These are phyloP conservation scores for Pulveroboletus sp. DNA, from an alignment of 768 basidiomycete species.

Conservation along the genomic window DNA sequence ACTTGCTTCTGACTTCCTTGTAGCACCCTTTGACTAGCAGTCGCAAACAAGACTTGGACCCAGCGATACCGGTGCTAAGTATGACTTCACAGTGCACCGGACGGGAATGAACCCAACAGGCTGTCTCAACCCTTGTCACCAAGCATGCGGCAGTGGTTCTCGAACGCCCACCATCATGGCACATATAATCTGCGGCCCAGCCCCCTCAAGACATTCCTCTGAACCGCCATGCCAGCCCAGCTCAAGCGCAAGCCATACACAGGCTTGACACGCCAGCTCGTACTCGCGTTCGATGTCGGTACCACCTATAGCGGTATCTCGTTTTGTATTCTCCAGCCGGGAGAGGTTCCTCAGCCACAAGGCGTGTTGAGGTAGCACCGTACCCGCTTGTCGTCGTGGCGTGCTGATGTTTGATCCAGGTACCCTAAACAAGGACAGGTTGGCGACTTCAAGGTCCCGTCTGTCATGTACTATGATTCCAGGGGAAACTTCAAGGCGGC, in stretches of 20 bases:
- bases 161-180: not conserved
- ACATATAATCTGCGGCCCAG: conserved; percentile 4
- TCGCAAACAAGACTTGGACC: not conserved
- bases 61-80: too few relatives aligned
- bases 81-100: too few relatives aligned
- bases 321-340: conserved; percentile 38
- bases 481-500: conserved; percentile 35
- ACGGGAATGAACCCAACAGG: conserved; percentile 4
- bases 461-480: conserved; percentile 43
- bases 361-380: conserved; percentile 17
- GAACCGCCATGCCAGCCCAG: conserved; percentile 17
- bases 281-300: conserved; percentile 38
- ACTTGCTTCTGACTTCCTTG: too few relatives aligned
- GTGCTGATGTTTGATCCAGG: conserved; percentile 12
- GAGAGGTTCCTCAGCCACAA: conserved; percentile 22
- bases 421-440: conserved; percentile 39
- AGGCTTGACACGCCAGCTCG: conserved; percentile 31
- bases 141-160: conserved; percentile 1
- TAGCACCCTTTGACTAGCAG: too few relatives aligned
- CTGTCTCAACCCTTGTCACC: conserved; percentile 1
- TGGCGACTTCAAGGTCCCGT: conserved; percentile 44
- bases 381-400: too few relatives aligned
- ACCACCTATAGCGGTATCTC: conserved; percentile 37
- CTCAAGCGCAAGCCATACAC: conserved; percentile 29
- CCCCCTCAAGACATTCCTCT: not conserved